A percentile compares a stretch with the other conserved stretches of the same genome.
These are phyloP conservation scores for Metarhizium album DNA, from an alignment of 2,329 filamentous ascomycete species.

Conservation along the genomic window DNA sequence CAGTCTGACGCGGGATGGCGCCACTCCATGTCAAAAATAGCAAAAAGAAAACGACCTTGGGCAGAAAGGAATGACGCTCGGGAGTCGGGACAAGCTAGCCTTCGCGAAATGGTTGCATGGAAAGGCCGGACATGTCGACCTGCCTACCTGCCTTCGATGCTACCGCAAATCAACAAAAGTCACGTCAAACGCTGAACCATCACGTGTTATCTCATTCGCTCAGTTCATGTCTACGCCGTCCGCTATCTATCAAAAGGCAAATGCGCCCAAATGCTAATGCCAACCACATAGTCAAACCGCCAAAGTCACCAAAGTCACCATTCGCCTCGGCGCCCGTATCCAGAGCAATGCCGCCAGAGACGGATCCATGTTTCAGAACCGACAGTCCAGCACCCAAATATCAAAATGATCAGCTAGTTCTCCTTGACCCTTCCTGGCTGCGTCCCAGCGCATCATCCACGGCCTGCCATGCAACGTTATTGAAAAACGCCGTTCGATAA, in stretches of 20 bases:
- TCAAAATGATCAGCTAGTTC: not conserved
- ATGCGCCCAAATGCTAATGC: not conserved
- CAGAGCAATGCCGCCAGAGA: not conserved
- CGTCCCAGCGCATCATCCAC: not conserved
- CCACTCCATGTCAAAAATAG: no score
- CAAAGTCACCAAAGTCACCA: not conserved
- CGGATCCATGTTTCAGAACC: not conserved
- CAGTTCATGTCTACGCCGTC: not conserved
- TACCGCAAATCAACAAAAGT: no score
- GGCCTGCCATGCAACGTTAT: not conserved
- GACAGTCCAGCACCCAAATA: not conserved
- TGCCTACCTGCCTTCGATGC: no score
- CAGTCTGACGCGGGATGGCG: no score
- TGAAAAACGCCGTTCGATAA: conserved; percentile 2
- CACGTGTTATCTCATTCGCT: no score
- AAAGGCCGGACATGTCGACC: no score
- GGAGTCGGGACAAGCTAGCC: no score
- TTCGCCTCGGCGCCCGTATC: not conserved
- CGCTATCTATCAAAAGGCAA: not conserved
- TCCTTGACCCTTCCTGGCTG: not conserved
- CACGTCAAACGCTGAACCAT: no score
- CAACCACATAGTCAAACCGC: not conserved
- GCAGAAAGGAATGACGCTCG: no score
- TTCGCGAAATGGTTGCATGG: no score
- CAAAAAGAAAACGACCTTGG: no score